These are phyloP conservation scores for Pueraria montana DNA, from an alignment of 306 rosid genomes.

Conservation along the genomic window DNA sequence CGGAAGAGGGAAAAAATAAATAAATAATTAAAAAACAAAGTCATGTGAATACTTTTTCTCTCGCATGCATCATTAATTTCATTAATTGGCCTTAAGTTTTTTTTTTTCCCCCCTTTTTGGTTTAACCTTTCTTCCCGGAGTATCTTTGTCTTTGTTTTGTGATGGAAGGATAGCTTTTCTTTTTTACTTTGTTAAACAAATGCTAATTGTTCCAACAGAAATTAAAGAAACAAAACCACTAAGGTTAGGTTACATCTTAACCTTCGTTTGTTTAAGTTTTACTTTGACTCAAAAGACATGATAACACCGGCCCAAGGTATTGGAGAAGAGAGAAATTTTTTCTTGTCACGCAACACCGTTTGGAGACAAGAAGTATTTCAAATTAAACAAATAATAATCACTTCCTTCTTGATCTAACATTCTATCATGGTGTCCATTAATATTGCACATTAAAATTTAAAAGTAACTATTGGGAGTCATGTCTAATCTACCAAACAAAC, in stretches of 20 bases:
- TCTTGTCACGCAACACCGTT: not conserved
- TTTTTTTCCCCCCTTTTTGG: not conserved
- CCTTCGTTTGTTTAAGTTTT: not conserved
- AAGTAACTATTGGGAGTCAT: constrained; percentile 9
- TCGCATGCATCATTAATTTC: not conserved
- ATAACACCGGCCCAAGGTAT: not conserved
- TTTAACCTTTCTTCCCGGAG: no score
- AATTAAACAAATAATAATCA: not conserved
- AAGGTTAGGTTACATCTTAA: constrained; percentile 39
- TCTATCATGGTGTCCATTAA: constrained; percentile 53
- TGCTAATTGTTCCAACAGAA: constrained; percentile 29
- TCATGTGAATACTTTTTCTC: constrained; percentile 55
- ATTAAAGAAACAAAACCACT: not conserved
- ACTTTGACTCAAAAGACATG: not conserved
- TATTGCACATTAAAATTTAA: constrained; percentile 41
- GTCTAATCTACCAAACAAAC: constrained; percentile 3
- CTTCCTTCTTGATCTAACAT: constrained; percentile 44
- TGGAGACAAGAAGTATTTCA: not conserved
- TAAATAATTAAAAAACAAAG: not conserved
- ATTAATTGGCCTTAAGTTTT: not conserved
- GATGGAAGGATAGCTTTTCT: not conserved
- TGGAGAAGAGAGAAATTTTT: not conserved
- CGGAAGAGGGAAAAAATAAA: constrained; percentile 2
- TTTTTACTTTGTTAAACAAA: constrained; percentile 34
- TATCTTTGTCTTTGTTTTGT: constrained; percentile 42